Percentiles rank a stretch among this genome's conserved stretches.
Evolutionary conservation across 768 basidiomycete genomes (phyloP).

Genomic region (Agrocybe pediades): DNA sequence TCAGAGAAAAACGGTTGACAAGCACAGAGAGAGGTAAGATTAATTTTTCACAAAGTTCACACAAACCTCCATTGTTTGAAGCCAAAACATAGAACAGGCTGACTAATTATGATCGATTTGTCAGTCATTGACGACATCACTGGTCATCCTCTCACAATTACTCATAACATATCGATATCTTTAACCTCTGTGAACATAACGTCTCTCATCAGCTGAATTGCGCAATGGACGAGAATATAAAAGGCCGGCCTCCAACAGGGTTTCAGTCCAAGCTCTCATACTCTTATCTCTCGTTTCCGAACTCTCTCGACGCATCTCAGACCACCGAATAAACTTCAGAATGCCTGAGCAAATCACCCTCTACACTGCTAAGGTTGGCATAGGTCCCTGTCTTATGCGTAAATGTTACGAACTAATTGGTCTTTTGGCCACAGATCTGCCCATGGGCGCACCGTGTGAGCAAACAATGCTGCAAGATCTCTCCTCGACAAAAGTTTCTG

Average conservation of each 20-base stretch:
- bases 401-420: slow-evolving; percentile 4
- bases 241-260: background rate
- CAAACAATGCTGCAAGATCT: background rate
- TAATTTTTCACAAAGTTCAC: too few relatives aligned
- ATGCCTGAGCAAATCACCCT: slow-evolving; percentile 30
- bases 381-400: background rate
- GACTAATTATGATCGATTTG: background rate
- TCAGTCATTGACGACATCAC: background rate
- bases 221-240: background rate
- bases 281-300: background rate
- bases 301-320: background rate
- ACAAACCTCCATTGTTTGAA: too few relatives aligned
- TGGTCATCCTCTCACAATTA: too few relatives aligned
- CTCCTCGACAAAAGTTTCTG: background rate
- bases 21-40: too few relatives aligned
- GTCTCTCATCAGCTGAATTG: background rate
- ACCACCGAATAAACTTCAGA: background rate
- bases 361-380: slow-evolving; percentile 40
- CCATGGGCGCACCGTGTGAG: slow-evolving; percentile 61
- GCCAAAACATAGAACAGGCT: too few relatives aligned
- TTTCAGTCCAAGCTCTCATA: background rate
- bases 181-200: too few relatives aligned
- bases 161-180: too few relatives aligned
- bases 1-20: too few relatives aligned
- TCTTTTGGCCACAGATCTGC: slow-evolving; percentile 42